These are phyloP conservation scores for Alnus glutinosa DNA, from an alignment of 306 rosid species.

Conservation along the genomic window DNA sequence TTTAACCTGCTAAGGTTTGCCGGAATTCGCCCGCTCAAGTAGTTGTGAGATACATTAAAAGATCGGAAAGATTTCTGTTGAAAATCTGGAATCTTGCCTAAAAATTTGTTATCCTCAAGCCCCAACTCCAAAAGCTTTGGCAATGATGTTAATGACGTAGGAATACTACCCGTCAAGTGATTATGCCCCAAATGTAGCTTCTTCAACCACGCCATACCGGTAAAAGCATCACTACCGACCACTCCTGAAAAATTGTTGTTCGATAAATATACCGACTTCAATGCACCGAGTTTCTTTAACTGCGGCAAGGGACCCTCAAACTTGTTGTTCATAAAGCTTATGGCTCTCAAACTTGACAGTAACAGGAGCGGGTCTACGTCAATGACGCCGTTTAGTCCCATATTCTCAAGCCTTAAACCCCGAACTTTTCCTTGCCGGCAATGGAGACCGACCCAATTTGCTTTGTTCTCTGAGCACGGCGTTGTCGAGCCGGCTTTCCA, in stretches of 20 bases:
- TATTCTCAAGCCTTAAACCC: slow-evolving; percentile 64
- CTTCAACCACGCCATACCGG: slow-evolving; percentile 59
- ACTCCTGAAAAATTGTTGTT: slow-evolving; percentile 63
- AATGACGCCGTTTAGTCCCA: slow-evolving; percentile 62
- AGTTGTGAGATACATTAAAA: slow-evolving; percentile 58
- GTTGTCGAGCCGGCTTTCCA: slow-evolving; percentile 39
- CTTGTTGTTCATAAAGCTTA: slow-evolving; percentile 62
- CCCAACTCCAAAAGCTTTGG: slow-evolving; percentile 55
- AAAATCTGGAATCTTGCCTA: slow-evolving; percentile 56
- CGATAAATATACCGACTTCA: slow-evolving; percentile 60
- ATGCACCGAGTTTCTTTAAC: slow-evolving; percentile 29
- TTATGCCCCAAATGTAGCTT: slow-evolving; percentile 61
- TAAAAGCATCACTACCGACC: slow-evolving; percentile 45
- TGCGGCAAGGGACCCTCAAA: slow-evolving; percentile 57
- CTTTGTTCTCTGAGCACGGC: slow-evolving; percentile 41
- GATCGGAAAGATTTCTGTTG: slow-evolving; percentile 17
- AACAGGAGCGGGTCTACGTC: slow-evolving; percentile 42
- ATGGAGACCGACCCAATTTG: slow-evolving; percentile 59
- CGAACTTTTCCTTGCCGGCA: slow-evolving; percentile 49
- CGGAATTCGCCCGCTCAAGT: slow-evolving; percentile 66
- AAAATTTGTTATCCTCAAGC: slow-evolving; percentile 63
- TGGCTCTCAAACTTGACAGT: slow-evolving; percentile 46
- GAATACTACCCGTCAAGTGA: slow-evolving; percentile 57
- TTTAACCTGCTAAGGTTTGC: slow-evolving; percentile 20
- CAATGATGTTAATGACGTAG: slow-evolving; percentile 42